These are phyloP conservation scores for Naganishia friedmannii DNA, from an alignment of 768 basidiomycete species.

Conservation along the genomic window DNA sequence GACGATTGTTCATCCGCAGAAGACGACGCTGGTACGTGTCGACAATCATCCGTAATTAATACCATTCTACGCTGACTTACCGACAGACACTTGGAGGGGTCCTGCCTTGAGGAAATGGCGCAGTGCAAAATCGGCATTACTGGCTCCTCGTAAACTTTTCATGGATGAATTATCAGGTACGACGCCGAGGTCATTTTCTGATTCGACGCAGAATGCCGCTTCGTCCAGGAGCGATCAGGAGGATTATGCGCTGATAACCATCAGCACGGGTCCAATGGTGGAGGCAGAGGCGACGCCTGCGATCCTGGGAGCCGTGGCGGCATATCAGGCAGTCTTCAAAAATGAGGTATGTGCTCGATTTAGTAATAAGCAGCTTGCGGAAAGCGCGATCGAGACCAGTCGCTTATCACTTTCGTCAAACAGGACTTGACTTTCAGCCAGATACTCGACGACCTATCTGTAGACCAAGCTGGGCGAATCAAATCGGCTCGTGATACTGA, in stretches of 20 bases:
- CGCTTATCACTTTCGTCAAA: background rate
- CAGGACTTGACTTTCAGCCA: constrained; percentile 15
- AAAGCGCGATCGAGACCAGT: background rate
- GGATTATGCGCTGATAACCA: constrained; percentile 5
- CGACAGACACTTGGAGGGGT: background rate
- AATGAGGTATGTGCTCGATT: background rate
- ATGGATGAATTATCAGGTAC: background rate
- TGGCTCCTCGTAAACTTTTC: background rate
- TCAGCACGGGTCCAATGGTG: background rate
- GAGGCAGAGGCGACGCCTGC: background rate
- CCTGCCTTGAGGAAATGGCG: background rate
- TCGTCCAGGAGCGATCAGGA: background rate
- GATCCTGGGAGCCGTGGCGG: background rate
- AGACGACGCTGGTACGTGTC: background rate
- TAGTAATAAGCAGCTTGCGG: background rate
- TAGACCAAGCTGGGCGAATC: background rate
- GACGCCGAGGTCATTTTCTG: background rate
- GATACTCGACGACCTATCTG: constrained; percentile 1
- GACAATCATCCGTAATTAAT: background rate
- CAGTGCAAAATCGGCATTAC: background rate
- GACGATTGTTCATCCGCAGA: background rate
- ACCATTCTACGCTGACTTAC: background rate
- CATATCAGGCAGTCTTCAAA: constrained; percentile 2
- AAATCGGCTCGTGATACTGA: background rate
- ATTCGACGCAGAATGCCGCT: background rate